Conservation (phyloP, 1,139 yeast genomes). For the Yamadazyma trypodendri region DNA sequence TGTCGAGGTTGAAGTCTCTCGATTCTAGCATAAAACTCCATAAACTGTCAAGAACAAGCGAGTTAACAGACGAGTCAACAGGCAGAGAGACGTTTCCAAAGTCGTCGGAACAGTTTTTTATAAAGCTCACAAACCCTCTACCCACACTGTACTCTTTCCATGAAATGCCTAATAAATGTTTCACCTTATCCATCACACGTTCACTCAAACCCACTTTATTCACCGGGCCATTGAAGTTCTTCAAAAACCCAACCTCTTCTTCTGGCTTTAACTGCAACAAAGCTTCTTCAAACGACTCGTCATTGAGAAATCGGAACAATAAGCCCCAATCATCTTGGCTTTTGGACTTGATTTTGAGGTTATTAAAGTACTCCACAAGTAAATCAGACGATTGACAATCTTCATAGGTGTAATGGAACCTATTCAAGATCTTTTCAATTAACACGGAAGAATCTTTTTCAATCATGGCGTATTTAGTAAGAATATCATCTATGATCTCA, state of each 20-base stretch:
- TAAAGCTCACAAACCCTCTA: slow-evolving; percentile 7
- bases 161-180: background rate
- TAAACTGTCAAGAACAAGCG: slow-evolving; percentile 16
- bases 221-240: slow-evolving; percentile 3
- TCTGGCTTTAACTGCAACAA: slow-evolving; percentile 4
- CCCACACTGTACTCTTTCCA: slow-evolving; percentile 4
- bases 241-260: slow-evolving; percentile 6
- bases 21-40: slow-evolving; percentile 17
- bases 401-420: slow-evolving; percentile 9
- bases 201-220: slow-evolving; percentile 1
- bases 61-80: too few species aligned
- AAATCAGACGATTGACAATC: slow-evolving; percentile 11
- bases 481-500: slow-evolving; percentile 32
- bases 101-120: slow-evolving; percentile 4
- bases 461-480: slow-evolving; percentile 26
- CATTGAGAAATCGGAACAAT: slow-evolving; percentile 16
- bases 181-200: background rate
- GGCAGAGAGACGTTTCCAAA: too few species aligned
- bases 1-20: slow-evolving; percentile 1
- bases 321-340: slow-evolving; percentile 17
- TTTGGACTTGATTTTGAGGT: slow-evolving; percentile 8
- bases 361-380: slow-evolving; percentile 9
- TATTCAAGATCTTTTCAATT: slow-evolving; percentile 7
- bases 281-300: slow-evolving; percentile 12
- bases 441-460: slow-evolving; percentile 14